phyloP scores from a whole-genome alignment of 2,329 filamentous ascomycete genomes.

The Sporothrix curviconia region DNA sequence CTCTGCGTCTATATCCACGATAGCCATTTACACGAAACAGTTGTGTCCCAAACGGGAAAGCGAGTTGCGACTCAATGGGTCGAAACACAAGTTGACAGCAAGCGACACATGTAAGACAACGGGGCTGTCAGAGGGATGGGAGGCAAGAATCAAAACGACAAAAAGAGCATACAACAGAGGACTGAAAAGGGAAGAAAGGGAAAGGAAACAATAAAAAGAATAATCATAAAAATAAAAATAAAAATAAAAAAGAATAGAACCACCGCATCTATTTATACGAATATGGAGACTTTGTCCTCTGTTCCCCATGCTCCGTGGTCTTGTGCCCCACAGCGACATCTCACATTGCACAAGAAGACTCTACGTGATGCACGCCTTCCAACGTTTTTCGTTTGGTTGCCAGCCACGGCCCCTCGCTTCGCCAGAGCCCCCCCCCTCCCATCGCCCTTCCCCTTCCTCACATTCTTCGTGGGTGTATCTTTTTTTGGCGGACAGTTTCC shows the following conservation, averaged over 20 bases:
- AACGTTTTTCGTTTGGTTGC: not conserved
- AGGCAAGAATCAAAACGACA: too few relatives aligned
- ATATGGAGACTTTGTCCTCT: not conserved
- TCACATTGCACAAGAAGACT: not conserved
- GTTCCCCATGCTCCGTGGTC: not conserved
- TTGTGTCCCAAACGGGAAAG: not conserved
- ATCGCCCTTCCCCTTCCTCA: not conserved
- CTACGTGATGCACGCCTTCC: not conserved
- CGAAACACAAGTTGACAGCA: too few relatives aligned
- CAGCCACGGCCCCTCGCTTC: too few relatives aligned
- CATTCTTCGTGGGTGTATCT: too few relatives aligned
- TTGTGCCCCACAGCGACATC: not conserved
- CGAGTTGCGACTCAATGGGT: too few relatives aligned
- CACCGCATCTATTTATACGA: not conserved
- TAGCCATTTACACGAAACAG: constrained; percentile 5
- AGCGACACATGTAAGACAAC: too few relatives aligned
- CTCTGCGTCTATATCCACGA: not conserved
- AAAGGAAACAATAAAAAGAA: not conserved
- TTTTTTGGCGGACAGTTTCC: too few relatives aligned
- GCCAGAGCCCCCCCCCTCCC: too few relatives aligned
- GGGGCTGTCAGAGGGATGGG: too few relatives aligned
- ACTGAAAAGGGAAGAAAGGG: too few relatives aligned
- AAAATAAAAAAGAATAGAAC: not conserved
- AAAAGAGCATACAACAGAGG: too few relatives aligned
- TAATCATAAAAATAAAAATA: not conserved